These are phyloP conservation scores for Rhizoclosmatium sp. DNA, from an alignment of 192 early-diverging fungal genomes.

Conservation along the genomic window DNA sequence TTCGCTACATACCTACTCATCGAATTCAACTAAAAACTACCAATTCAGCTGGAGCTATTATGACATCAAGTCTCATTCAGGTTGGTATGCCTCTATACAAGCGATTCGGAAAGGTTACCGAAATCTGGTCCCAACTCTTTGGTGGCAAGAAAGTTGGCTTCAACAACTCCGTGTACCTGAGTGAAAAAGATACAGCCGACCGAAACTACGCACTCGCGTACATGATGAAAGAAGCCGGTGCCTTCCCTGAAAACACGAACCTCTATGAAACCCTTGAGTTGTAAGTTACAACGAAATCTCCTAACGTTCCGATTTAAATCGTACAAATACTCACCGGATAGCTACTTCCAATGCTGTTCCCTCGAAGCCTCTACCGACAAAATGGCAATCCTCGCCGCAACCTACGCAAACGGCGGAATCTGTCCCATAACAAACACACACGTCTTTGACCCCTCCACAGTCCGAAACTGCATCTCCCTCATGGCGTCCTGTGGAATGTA, in stretches of 20 bases:
- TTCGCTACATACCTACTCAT: neutral
- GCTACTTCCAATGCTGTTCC: neutral
- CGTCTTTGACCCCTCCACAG: constrained; percentile 33
- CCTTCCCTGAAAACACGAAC: constrained; percentile 32
- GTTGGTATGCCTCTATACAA: constrained; percentile 33
- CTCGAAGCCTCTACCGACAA: constrained; percentile 29
- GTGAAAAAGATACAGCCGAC: constrained; percentile 41
- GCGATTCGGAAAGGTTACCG: constrained; percentile 30
- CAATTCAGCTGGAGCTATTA: constrained; percentile 35
- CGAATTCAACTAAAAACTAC: neutral
- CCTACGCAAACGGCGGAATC: constrained; percentile 37
- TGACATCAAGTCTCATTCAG: constrained; percentile 40
- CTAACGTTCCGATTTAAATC: neutral
- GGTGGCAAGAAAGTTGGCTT: constrained; percentile 25
- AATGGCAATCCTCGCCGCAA: constrained; percentile 38
- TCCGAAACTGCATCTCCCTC: constrained; percentile 36
- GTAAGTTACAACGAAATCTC: neutral
- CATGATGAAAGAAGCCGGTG: constrained; percentile 39
- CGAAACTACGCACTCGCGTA: constrained; percentile 35
- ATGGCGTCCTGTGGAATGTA: constrained; percentile 44
- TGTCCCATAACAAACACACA: constrained; percentile 34
- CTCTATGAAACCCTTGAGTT: constrained; percentile 40
- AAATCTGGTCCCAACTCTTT: constrained; percentile 21
- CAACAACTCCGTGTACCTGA: constrained; percentile 35
- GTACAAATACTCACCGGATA: neutral